Evolutionary conservation across 306 rosid genomes (phyloP).

Genomic region (Mimosa bimucronata): DNA sequence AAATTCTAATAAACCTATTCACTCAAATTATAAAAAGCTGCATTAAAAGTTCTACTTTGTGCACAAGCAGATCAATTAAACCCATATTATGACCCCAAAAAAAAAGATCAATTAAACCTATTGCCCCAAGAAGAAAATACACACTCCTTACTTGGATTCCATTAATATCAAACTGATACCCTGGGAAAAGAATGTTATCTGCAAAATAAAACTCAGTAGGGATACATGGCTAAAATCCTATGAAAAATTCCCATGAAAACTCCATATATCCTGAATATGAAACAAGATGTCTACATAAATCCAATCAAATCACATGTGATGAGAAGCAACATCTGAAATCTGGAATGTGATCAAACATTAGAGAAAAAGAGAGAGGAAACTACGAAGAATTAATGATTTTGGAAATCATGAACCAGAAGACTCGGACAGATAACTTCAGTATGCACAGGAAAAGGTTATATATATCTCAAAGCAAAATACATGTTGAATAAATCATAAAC

Average conservation of each 20-base stretch:
- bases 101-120: not conserved
- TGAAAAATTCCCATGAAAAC: not conserved
- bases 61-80: not conserved
- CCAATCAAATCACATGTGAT: not conserved
- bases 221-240: not conserved
- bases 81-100: too few species aligned
- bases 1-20: not conserved
- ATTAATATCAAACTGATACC: not conserved
- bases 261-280: not conserved
- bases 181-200: not conserved
- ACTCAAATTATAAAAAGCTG: not conserved
- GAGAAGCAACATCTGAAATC: not conserved
- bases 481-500: not conserved
- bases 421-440: not conserved
- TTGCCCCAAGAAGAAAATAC: not conserved
- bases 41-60: not conserved
- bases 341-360: too few species aligned
- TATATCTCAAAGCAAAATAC: not conserved
- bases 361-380: too few species aligned
- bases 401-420: conserved; percentile 3
- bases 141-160: not conserved
- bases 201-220: not conserved
- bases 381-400: too few species aligned
- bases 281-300: not conserved
- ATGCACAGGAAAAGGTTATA: not conserved